phyloP scores from a whole-genome alignment of 192 early-diverging fungal species.

The Coemansia sp. region DNA sequence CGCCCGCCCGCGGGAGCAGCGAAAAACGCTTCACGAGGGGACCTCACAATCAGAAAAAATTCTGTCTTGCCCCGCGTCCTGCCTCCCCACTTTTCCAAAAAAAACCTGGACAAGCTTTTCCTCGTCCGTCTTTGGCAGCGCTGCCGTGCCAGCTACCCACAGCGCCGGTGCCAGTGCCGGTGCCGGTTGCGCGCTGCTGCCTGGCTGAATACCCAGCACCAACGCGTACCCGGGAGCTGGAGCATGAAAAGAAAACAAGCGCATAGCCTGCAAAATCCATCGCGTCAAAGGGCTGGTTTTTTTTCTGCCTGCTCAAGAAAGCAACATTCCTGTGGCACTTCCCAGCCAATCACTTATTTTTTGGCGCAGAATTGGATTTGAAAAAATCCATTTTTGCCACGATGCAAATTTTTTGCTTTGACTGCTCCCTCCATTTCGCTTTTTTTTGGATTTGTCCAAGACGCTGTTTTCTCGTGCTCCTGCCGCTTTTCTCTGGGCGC shows the following conservation, averaged over 20 bases:
- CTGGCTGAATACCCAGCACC: no score
- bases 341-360: conserved; percentile 20
- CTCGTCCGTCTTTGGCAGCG: neutral
- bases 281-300: neutral
- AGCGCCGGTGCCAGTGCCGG: neutral
- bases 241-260: neutral
- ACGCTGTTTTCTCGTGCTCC: no score
- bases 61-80: neutral
- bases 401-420: conserved; percentile 1
- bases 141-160: neutral
- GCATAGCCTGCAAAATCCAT: no score
- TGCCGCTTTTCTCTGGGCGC: no score
- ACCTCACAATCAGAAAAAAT: neutral
- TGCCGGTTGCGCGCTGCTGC: neutral
- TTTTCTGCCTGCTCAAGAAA: neutral
- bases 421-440: neutral
- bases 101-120: neutral
- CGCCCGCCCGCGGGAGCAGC: no score
- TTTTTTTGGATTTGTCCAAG: neutral
- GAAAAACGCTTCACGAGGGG: neutral
- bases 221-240: neutral
- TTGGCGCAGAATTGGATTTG: conserved; percentile 13
- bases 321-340: conserved; percentile 1
- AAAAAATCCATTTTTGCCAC: conserved; percentile 15
- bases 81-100: neutral